Conservation (phyloP, 108 stramenopile genomes). For the Cyclotella distinguenda region DNA sequence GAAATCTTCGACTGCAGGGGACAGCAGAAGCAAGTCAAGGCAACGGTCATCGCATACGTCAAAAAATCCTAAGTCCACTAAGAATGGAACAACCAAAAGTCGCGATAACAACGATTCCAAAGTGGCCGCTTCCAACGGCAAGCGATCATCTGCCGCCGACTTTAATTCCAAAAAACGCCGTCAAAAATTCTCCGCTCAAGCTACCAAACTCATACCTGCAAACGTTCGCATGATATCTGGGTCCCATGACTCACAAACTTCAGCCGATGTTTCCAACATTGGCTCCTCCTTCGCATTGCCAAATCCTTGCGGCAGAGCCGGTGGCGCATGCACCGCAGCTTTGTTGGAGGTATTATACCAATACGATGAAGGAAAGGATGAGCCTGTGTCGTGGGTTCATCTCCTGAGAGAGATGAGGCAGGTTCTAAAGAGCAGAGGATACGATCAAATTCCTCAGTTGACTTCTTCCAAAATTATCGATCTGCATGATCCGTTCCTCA, state of each 20-base stretch:
- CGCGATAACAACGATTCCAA: not conserved
- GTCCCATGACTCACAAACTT: conserved; percentile 79
- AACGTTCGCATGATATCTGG: conserved; percentile 88
- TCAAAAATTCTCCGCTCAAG: conserved; percentile 37
- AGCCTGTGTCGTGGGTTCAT: conserved; percentile 70
- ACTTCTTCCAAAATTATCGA: conserved; percentile 77
- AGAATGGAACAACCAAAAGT: not conserved
- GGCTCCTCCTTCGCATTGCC: conserved; percentile 68
- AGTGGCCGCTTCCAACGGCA: conserved; percentile 5
- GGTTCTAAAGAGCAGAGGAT: conserved; percentile 60
- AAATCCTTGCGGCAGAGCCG: conserved; percentile 66
- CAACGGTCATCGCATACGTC: not conserved
- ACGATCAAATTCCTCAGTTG: conserved; percentile 76
- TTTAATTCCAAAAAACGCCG: conserved; percentile 32
- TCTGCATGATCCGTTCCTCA: conserved; percentile 48
- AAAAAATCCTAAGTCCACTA: conserved; percentile 11
- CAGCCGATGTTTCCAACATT: conserved; percentile 86
- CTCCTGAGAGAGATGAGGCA: conserved; percentile 66
- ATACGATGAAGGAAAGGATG: conserved; percentile 35
- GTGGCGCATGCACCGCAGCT: conserved; percentile 89
- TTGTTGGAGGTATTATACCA: conserved; percentile 71
- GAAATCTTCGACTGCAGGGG: not conserved
- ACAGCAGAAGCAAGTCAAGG: conserved; percentile 27
- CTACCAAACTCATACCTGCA: conserved; percentile 67
- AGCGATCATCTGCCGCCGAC: conserved; percentile 6